Evolutionary conservation across 129 eudicot species (phyloP), one percentile per base, ranked within the genome.

Genomic region (Silybum marianum): DNA sequence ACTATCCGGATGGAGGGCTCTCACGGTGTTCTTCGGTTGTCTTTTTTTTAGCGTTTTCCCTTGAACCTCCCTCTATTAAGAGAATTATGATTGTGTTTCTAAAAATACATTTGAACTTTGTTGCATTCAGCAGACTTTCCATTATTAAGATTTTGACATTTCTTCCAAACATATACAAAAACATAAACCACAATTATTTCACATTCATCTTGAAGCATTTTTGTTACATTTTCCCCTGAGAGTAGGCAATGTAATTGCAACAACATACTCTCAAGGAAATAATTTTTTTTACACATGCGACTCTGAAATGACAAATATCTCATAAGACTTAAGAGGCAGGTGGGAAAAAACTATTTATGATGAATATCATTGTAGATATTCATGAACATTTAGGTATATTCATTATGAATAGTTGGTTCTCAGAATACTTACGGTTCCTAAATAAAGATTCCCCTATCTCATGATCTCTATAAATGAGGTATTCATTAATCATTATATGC

Each of bases 401-500:
- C 62, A 48, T 48, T 7, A 48, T 48, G 62, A 51, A 18, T 16
- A 51, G 62, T 51, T 51, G 62, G 62, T 54, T 18, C 65, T 4
- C 22, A 54, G n/a, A 54, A 18, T 58, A n/a, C 7, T 18, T 58
- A 18, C 66, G 2, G 66, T 44, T 44, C 54, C 54, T 44, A 44
- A 44, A 44, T 44, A 2, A 44, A 10, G 2, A 44, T 44, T 44
- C 16, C 48, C 54, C 54, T 2, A 32, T 72, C 32, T 48, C 68
- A 48, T 46, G 26, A 46, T 74, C 40, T 26, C 9, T 44, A 75
- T 65, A 62, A 36, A 63, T 38, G 38, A 3, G 36, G 5, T 63
- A 63, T 62, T 77, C 24, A 12, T 22, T 63, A 63, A 34, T 77
- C 24, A 12, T 22, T 62, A 76, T 76, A 60, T 32, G 34, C 68